Evolutionary conservation across 345 rosid genomes (phyloP), one percentile per base, ranked within the genome.

Genomic region (Microthlaspi erraticum): DNA sequence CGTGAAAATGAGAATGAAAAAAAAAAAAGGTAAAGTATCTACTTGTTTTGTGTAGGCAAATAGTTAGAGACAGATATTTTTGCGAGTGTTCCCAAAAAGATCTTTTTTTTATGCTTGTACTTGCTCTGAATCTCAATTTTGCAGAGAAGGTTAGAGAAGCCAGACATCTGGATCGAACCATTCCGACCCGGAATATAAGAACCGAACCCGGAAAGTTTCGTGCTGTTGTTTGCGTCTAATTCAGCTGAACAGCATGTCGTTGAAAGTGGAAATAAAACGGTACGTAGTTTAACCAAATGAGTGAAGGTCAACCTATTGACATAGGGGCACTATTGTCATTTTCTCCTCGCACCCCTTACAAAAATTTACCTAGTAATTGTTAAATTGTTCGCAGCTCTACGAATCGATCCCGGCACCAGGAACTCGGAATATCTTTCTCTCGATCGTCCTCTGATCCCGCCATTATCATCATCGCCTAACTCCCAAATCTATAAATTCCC

Each of bases 321-420:
- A 14, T 18, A 17, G 2, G 68, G 68, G 20, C 3, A 50, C 0
- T 31, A 16, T 31, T 60, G 60, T 41, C 75, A 50, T 38, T 23
- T 1, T 7, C 0, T 20, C 38, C 26, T 31, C 42, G 8, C 13
- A 5, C 0, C 53, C 23, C 34, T 33, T 44, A n/a, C n/a, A n/a
- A n/a, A n/a, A n/a, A n/a, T n/a, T 11, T 5, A 52, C 16, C 36
- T 38, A 10, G 5, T 50, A 49, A 51, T 43, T 34, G n/a, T n/a
- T 44, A 13, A 31, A 34, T 65, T 46, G 16, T 65, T 73, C 43
- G 77, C 72, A 26, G 68, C 18, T 65, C 5, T 9, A 5, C 2
- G 16, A 14, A 59, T 75, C 73, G 78, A 67, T 67, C 78, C 49
- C 73, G 60, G 41, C 62, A 67, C 73, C 73, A 54, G 54, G 70